Conservation (phyloP, 768 basidiomycete species). For the Russula sp. region DNA sequence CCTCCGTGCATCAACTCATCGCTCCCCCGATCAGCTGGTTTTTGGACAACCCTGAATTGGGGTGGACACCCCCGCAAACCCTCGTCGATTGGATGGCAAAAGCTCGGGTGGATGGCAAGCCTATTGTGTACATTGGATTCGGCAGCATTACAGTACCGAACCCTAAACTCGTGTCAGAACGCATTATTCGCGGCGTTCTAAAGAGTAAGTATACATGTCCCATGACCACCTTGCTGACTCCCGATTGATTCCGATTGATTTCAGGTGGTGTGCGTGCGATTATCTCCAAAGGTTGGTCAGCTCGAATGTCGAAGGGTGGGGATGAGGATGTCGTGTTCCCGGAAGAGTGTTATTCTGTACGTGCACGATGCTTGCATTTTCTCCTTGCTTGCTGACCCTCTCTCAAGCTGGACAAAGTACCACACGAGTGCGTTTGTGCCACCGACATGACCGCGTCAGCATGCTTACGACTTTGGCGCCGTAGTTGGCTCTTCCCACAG, state of each 20-base stretch:
- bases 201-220: constrained; percentile 34
- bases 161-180: constrained; percentile 45
- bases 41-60: constrained; percentile 51
- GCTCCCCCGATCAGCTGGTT: constrained; percentile 44
- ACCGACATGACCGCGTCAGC: background rate
- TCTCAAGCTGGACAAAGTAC: constrained; percentile 49
- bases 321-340: constrained; percentile 40
- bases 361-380: constrained; percentile 10
- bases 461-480: constrained; percentile 13
- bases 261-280: constrained; percentile 58
- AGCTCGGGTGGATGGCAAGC: constrained; percentile 46
- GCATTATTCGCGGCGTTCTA: constrained; percentile 52
- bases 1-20: background rate
- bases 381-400: constrained; percentile 18
- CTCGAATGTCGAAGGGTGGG: constrained; percentile 40
- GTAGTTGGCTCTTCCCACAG: constrained; percentile 48
- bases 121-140: constrained; percentile 67
- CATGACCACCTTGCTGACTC: background rate
- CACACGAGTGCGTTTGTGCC: constrained; percentile 41
- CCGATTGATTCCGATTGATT: constrained; percentile 7
- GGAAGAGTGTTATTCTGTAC: constrained; percentile 40
- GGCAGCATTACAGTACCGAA: constrained; percentile 62
- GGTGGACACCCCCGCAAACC: constrained; percentile 46
- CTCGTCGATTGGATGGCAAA: constrained; percentile 49
- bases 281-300: constrained; percentile 61